These are phyloP conservation scores for Rauvolfia tetraphylla DNA, from an alignment of 257 asterid species.

Conservation along the genomic window DNA sequence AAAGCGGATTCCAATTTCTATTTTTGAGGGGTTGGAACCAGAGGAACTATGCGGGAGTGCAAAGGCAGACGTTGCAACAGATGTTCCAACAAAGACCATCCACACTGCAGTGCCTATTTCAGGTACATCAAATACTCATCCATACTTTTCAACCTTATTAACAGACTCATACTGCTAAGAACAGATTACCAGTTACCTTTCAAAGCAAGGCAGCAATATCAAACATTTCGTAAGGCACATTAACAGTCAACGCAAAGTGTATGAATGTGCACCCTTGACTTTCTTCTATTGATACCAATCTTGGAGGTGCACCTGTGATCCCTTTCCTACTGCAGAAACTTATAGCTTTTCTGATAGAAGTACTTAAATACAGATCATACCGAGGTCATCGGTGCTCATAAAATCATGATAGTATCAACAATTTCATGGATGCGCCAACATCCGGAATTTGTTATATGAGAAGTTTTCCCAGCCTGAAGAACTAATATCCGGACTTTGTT, in stretches of 20 bases:
- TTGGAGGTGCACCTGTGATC: neutral
- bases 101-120: conserved; percentile 67
- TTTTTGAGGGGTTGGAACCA: conserved; percentile 20
- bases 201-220: conserved; percentile 43
- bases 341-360: neutral
- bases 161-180: neutral
- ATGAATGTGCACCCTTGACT: neutral
- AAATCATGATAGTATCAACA: neutral
- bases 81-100: conserved; percentile 27
- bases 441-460: neutral
- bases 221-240: conserved; percentile 34
- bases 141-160: neutral
- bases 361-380: neutral
- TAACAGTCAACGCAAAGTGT: conserved; percentile 39
- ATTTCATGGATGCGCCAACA: neutral
- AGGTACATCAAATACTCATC: conserved; percentile 34
- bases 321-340: neutral
- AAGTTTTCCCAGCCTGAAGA: neutral
- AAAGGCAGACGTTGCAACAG: conserved; percentile 22
- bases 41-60: conserved; percentile 24
- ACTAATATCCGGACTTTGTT: neutral
- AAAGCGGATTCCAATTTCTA: conserved; percentile 18
- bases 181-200: neutral
- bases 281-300: neutral
- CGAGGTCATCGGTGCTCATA: neutral